These are phyloP conservation scores for Didymella exigua DNA, from an alignment of 2,329 filamentous ascomycete genomes.

Conservation along the genomic window DNA sequence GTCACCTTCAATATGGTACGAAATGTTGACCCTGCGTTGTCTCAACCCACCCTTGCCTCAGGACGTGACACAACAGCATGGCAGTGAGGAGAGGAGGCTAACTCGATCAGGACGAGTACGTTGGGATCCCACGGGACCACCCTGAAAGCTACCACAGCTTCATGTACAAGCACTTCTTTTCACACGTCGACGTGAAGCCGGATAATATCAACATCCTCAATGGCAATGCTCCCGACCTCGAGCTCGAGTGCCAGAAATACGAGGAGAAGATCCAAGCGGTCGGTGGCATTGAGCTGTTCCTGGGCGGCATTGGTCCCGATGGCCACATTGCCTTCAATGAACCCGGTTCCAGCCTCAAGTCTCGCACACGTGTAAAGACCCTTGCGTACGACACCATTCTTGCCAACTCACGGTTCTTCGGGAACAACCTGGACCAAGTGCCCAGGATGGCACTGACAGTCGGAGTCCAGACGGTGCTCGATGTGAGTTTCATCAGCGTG, in stretches of 20 bases:
- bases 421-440: conserved; percentile 72
- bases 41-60: conserved; percentile 22
- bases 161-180: conserved; percentile 94
- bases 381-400: conserved; percentile 85
- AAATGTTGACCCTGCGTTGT: conserved; percentile 18
- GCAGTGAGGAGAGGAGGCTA: conserved; percentile 25
- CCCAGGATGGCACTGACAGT: conserved; percentile 84
- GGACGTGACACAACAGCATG: conserved; percentile 24
- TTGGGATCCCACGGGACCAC: conserved; percentile 80
- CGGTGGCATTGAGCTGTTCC: conserved; percentile 84
- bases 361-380: conserved; percentile 83
- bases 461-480: conserved; percentile 81
- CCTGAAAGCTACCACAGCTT: conserved; percentile 88
- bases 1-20: conserved; percentile 89
- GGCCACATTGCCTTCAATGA: conserved; percentile 93
- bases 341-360: conserved; percentile 77
- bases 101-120: conserved; percentile 75
- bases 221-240: conserved; percentile 76
- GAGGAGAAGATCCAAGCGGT: conserved; percentile 75
- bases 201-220: conserved; percentile 84
- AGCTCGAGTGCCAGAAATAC: conserved; percentile 78
- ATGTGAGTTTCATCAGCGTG: conserved; percentile 51
- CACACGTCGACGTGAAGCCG: conserved; percentile 79
- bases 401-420: conserved; percentile 85
- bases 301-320: conserved; percentile 83